Conservation (phyloP, 164 flowering plant genomes). For the Dillenia turbinata region DNA sequence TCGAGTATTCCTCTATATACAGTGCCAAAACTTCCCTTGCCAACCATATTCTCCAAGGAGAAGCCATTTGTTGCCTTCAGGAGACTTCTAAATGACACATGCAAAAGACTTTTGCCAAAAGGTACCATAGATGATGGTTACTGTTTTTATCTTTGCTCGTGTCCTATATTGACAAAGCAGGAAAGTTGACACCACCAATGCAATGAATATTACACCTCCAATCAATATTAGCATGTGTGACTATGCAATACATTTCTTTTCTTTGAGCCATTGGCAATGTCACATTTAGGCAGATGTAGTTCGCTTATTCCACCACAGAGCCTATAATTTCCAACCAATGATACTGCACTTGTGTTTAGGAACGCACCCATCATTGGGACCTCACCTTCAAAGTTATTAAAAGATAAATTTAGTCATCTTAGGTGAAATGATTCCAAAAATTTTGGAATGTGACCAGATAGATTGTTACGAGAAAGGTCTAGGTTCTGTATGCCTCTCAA, state of each 20-base stretch:
- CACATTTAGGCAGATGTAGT: slow-evolving; percentile 6
- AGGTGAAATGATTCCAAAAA: slow-evolving; percentile 1
- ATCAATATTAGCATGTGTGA: neutral
- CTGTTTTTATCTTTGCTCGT: neutral
- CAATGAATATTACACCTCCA: neutral
- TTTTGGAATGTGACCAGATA: too few species aligned
- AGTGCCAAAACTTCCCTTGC: too few species aligned
- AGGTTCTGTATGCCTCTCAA: too few species aligned
- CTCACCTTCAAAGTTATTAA: slow-evolving; percentile 13
- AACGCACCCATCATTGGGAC: slow-evolving; percentile 11
- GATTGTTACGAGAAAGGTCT: too few species aligned
- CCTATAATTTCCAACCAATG: neutral
- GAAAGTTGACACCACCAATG: neutral
- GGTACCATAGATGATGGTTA: too few species aligned
- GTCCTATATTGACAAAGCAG: neutral
- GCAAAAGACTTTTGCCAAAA: too few species aligned
- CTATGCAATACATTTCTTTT: neutral
- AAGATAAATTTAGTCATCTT: neutral
- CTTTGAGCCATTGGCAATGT: neutral
- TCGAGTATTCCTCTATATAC: too few species aligned
- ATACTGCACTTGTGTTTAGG: neutral
- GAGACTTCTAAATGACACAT: too few species aligned
- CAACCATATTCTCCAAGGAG: too few species aligned
- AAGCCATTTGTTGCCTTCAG: too few species aligned
- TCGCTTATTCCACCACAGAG: slow-evolving; percentile 14